Base-by-base conservation (phyloP, 2,329 filamentous ascomycete species). In the Rhynchosporium secalis region DNA sequence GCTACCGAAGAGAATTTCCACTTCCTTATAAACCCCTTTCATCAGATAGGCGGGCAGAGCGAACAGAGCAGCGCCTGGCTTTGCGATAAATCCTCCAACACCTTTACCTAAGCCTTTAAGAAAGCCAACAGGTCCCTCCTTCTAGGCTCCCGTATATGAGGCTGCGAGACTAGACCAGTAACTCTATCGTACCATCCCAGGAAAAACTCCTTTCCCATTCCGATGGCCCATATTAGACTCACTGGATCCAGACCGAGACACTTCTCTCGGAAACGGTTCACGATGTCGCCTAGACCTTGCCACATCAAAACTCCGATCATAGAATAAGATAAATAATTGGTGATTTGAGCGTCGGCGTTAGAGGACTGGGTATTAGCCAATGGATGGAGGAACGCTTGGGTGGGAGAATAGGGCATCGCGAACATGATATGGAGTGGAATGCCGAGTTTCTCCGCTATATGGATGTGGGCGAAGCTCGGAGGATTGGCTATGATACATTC, bases 351-450 rank as follows among this genome's bases (percentile, higher is more conserved):
- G 67, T 89, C 86, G 0, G 85, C 83, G 64, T 87, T 87, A 0
- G 84, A 83, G 1, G 83, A 83, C 62, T 85, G 80, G 52, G 90
- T 84, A 64, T 89, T 88, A 0, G 87, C 86, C 9, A 91, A 77
- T 2, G 87, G 87, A 71, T 91, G 87, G 1, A 87, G 86, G 64
- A 90, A 90, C 2, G 83, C 80, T 69, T 88, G 86, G 0, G 87
- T 90, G 1, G 87, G 84, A 3, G 86, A 86, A 82, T 86, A 91
- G 0, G 88, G 87, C 86, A 91, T 90, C 26, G 92, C 96, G 76
- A 96, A 96, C 90, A 96, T 96, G 75, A 96, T 85, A 69, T 92
- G 89, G 8, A 92, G 72, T 0, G 89, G 89, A 56, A 92, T 86
- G 0, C 88, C 89, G 69, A 92, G 75, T 74, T 89, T 90, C 74